Conservation (phyloP, 805 yeast genomes). For the Zygotorulaspora danielsina region DNA sequence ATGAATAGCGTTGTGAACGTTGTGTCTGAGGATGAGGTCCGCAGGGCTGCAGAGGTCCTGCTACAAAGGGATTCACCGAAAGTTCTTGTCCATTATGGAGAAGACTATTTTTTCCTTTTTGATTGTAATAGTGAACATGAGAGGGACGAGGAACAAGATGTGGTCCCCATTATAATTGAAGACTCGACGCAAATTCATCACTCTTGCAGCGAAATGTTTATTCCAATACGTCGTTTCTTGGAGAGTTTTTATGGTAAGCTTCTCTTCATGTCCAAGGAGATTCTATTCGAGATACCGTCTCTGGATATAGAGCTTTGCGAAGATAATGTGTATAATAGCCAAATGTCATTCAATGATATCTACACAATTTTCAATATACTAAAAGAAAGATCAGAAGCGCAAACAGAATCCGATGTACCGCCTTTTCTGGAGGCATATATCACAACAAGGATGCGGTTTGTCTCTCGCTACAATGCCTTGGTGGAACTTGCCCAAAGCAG, state of each 20-base stretch:
- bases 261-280: conserved; percentile 28
- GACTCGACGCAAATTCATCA: conserved; percentile 16
- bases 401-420: conserved; percentile 24
- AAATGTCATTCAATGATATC: conserved; percentile 32
- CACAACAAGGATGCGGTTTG: conserved; percentile 30
- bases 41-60: conserved; percentile 25
- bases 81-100: conserved; percentile 20
- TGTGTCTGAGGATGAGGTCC: conserved; percentile 17
- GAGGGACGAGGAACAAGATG: conserved; percentile 9
- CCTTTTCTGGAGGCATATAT: conserved; percentile 18
- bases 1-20: conserved; percentile 5
- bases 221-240: conserved; percentile 24
- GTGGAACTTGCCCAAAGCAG: conserved; percentile 34
- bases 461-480: conserved; percentile 33
- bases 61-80: conserved; percentile 19
- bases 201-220: conserved; percentile 23
- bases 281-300: conserved; percentile 26
- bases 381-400: conserved; percentile 24
- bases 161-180: conserved; percentile 22
- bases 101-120: conserved; percentile 25
- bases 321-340: conserved; percentile 34
- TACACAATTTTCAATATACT: conserved; percentile 31
- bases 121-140: conserved; percentile 16
- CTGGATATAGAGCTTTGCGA: conserved; percentile 33
- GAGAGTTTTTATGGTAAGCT: conserved; percentile 24